phyloP scores from a whole-genome alignment of 495 filamentous ascomycete genomes.

The Choiromyces venosus region DNA sequence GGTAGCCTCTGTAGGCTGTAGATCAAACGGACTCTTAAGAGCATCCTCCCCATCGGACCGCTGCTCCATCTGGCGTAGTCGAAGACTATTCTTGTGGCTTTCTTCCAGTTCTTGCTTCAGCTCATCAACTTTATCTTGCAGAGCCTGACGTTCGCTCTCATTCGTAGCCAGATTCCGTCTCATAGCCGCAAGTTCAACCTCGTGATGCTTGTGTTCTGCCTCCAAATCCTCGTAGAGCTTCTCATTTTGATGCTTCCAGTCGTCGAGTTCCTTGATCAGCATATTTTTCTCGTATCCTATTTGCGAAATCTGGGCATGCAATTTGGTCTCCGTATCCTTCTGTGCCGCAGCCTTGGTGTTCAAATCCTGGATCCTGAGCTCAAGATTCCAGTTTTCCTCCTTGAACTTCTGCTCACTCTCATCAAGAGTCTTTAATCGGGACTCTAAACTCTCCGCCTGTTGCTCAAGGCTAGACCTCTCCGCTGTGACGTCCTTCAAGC shows the following conservation, averaged over 20 bases:
- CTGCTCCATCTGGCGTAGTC: conserved; percentile 62
- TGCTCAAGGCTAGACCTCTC: conserved; percentile 74
- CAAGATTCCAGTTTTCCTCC: conserved; percentile 95
- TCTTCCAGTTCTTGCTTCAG: conserved; percentile 73
- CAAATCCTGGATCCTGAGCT: conserved; percentile 80
- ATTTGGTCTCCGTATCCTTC: conserved; percentile 69
- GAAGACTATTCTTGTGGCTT: conserved; percentile 41
- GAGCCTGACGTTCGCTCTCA: conserved; percentile 64
- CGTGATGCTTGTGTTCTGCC: conserved; percentile 69
- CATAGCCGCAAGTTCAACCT: conserved; percentile 74
- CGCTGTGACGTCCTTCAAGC: conserved; percentile 63
- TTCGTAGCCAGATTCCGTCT: conserved; percentile 66
- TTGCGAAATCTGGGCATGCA: conserved; percentile 63
- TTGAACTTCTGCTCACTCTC: conserved; percentile 93
- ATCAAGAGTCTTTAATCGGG: conserved; percentile 72
- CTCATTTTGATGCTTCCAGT: conserved; percentile 68
- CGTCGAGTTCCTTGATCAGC: conserved; percentile 78
- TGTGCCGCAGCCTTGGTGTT: conserved; percentile 63
- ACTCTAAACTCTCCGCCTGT: conserved; percentile 70
- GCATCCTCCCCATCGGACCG: conserved; percentile 55
- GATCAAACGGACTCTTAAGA: conserved; percentile 42
- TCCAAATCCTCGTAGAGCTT: conserved; percentile 77
- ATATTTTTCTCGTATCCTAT: conserved; percentile 68
- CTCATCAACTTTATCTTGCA: conserved; percentile 80
- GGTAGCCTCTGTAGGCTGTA: conserved; percentile 58